Conservation (phyloP, 371 early-diverging fungal genomes). For the Mucor velutinosus region DNA sequence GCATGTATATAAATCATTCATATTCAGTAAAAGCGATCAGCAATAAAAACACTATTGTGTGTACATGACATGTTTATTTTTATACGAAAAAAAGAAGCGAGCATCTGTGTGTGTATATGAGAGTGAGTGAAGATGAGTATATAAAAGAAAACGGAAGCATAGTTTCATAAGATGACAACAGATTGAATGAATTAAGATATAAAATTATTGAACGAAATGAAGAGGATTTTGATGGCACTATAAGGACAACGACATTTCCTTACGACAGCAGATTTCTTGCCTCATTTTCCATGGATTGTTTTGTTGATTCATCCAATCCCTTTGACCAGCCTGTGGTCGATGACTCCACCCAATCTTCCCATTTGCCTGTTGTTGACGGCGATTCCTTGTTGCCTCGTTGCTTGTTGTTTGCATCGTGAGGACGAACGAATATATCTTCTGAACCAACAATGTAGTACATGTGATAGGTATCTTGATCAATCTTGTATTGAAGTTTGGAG, state of each 20-base stretch:
- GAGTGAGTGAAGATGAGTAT: no score
- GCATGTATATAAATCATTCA: no score
- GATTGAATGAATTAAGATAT: no score
- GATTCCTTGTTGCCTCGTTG: background rate
- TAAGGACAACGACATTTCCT: background rate
- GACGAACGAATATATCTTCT: constrained; percentile 62
- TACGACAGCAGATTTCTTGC: constrained; percentile 23
- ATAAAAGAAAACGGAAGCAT: no score
- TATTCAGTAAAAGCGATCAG: no score
- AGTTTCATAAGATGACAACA: no score
- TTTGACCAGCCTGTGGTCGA: constrained; percentile 40
- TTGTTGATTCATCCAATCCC: constrained; percentile 24
- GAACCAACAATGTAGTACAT: constrained; percentile 57
- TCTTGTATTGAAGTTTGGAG: constrained; percentile 87
- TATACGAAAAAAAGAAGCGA: no score
- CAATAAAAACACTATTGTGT: no score
- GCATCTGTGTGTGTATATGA: no score
- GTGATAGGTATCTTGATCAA: constrained; percentile 69
- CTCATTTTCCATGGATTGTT: constrained; percentile 29
- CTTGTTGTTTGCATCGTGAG: constrained; percentile 9
- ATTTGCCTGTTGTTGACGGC: background rate
- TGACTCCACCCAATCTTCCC: constrained; percentile 30
- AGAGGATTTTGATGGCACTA: no score
- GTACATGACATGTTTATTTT: no score
- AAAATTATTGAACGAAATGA: no score